Evolutionary conservation across 2,329 filamentous ascomycete species (phyloP).

Genomic region (Penicillium sp.): DNA sequence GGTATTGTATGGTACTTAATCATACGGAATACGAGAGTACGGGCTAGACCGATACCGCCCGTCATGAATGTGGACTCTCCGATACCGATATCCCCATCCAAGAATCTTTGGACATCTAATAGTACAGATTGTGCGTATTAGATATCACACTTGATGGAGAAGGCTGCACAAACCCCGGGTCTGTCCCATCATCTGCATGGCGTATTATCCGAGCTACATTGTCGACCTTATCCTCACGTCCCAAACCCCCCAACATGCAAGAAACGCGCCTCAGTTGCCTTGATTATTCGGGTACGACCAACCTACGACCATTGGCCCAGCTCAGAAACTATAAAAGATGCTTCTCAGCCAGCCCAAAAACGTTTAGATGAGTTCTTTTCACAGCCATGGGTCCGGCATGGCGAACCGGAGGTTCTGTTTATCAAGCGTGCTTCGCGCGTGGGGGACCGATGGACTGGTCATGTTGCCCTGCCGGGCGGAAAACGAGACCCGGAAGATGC

Average conservation of each 20-base stretch:
- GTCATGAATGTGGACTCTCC: background rate
- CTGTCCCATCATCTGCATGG: slow-evolving; percentile 31
- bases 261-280: slow-evolving; percentile 64
- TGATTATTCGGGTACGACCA: slow-evolving; percentile 63
- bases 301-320: slow-evolving; percentile 55
- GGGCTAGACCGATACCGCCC: background rate
- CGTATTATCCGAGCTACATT: slow-evolving; percentile 33
- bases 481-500: slow-evolving; percentile 64
- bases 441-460: slow-evolving; percentile 67
- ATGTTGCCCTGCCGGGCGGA: slow-evolving; percentile 67
- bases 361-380: slow-evolving; percentile 59
- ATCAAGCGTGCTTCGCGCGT: slow-evolving; percentile 65
- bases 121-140: background rate
- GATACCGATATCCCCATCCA: background rate
- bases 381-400: slow-evolving; percentile 63
- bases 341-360: slow-evolving; percentile 32
- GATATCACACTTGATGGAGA: background rate
- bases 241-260: slow-evolving; percentile 49
- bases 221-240: slow-evolving; percentile 43
- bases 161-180: background rate
- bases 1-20: background rate
- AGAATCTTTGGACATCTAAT: background rate
- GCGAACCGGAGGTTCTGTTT: slow-evolving; percentile 67
- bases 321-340: slow-evolving; percentile 18
- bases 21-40: background rate